Conservation (phyloP, 805 yeast species). For the Barnettozyma vustinii region DNA sequence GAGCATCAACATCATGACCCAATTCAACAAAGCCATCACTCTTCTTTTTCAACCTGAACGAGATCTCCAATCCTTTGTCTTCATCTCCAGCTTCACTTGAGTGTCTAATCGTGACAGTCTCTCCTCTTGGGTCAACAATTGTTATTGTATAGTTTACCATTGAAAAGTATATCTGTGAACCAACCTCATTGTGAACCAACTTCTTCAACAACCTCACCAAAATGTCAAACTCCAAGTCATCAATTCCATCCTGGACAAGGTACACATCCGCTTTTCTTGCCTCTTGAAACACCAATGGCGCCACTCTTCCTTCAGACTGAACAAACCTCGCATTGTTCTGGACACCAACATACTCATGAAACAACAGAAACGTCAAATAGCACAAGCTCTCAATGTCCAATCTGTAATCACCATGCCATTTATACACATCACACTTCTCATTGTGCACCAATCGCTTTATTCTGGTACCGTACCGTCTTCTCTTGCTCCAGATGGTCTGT, state of each 20-base stretch:
- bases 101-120: background rate
- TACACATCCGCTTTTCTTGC: background rate
- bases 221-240: background rate
- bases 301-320: background rate
- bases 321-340: background rate
- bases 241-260: background rate
- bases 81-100: background rate
- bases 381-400: conserved; percentile 6
- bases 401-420: conserved; percentile 5
- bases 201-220: conserved; percentile 1
- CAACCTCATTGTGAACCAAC: background rate
- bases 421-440: background rate
- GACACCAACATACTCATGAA: background rate
- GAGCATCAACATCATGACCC: too few relatives aligned
- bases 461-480: background rate
- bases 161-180: background rate
- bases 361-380: conserved; percentile 2
- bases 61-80: background rate
- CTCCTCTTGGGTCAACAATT: background rate
- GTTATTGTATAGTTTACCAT: conserved; percentile 3
- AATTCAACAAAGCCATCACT: background rate
- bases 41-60: background rate
- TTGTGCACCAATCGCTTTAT: background rate
- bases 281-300: background rate
- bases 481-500: background rate